phyloP scores from a whole-genome alignment of 345 rosid genomes.

The Mercurialis annua region DNA sequence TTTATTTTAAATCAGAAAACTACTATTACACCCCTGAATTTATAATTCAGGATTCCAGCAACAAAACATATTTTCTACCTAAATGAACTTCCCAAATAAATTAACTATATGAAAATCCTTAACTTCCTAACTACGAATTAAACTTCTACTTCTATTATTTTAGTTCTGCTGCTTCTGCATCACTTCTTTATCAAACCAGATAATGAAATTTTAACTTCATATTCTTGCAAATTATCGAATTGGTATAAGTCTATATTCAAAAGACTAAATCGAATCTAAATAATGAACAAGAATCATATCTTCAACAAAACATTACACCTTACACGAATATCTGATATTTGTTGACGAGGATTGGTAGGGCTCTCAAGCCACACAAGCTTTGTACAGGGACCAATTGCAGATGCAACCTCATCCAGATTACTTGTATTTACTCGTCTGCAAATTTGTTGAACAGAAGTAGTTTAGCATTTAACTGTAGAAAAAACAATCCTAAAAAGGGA shows the following conservation, averaged over 20 bases:
- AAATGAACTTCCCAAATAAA: no score
- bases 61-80: no score
- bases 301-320: constrained; percentile 3
- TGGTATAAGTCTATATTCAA: neutral
- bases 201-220: no score
- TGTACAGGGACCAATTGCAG: constrained; percentile 69
- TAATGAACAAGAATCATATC: neutral
- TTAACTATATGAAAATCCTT: no score
- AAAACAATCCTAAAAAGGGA: neutral
- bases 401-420: constrained; percentile 64
- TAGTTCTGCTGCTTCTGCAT: no score
- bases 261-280: neutral
- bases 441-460: constrained; percentile 19
- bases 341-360: constrained; percentile 87
- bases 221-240: neutral
- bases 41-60: no score
- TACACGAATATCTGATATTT: constrained; percentile 80
- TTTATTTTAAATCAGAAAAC: no score
- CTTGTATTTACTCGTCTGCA: constrained; percentile 79
- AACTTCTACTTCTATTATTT: no score
- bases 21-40: no score
- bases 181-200: no score
- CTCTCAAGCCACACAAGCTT: constrained; percentile 94
- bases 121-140: no score
- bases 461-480: constrained; percentile 12